These are phyloP conservation scores for Xeromyces bisporus DNA, from an alignment of 495 filamentous ascomycete genomes.

Conservation along the genomic window DNA sequence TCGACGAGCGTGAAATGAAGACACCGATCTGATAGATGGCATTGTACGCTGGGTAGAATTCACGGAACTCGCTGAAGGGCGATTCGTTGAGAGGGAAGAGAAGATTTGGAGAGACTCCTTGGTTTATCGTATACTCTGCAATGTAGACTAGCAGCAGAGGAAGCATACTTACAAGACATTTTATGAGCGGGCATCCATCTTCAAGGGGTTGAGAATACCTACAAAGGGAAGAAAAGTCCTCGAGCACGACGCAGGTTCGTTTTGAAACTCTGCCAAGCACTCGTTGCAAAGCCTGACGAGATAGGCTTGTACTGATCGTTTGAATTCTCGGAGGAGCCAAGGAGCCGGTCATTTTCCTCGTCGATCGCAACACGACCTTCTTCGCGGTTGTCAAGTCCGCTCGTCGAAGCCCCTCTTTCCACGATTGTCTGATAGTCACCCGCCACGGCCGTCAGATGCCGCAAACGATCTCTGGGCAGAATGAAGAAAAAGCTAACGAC, in stretches of 20 bases:
- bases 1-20: constrained; percentile 82
- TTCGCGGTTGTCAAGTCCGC: constrained; percentile 13
- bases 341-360: constrained; percentile 22
- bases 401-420: constrained; percentile 25
- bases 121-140: constrained; percentile 93
- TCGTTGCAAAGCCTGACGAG: background rate
- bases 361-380: constrained; percentile 13
- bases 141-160: constrained; percentile 85
- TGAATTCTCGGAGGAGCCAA: constrained; percentile 15
- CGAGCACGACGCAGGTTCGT: constrained; percentile 34
- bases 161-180: constrained; percentile 47
- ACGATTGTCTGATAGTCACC: constrained; percentile 16
- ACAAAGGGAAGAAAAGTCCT: constrained; percentile 52
- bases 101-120: constrained; percentile 75
- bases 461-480: constrained; percentile 47
- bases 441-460: constrained; percentile 4
- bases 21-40: constrained; percentile 89
- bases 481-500: constrained; percentile 67
- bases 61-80: constrained; percentile 65
- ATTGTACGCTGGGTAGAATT: constrained; percentile 86
- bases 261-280: constrained; percentile 21
- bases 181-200: constrained; percentile 9
- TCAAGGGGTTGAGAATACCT: constrained; percentile 8
- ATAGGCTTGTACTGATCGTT: constrained; percentile 9
- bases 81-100: constrained; percentile 62